Conservation (phyloP, 345 rosid genomes). For the Eucalyptus shirleyi region DNA sequence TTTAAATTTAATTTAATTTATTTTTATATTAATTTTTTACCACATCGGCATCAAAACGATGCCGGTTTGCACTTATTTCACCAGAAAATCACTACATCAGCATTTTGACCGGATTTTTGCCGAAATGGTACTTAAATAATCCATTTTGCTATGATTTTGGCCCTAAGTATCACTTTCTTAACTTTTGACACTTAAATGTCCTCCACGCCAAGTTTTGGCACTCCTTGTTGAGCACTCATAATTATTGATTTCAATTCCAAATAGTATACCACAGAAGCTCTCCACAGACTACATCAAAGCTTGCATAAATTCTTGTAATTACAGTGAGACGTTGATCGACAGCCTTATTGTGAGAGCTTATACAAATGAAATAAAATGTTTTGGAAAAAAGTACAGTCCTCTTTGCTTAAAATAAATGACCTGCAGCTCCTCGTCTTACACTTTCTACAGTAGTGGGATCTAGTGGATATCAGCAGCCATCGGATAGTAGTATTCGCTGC, state of each 20-base stretch:
- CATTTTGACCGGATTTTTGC: rapidly evolving
- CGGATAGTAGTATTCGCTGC: not conserved
- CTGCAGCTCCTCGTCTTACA: not conserved
- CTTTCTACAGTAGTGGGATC: not conserved
- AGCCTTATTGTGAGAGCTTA: not conserved
- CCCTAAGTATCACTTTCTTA: rapidly evolving
- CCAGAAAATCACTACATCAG: rapidly evolving
- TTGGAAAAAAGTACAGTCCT: not conserved
- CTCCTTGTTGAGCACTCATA: not conserved
- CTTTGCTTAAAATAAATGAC: not conserved
- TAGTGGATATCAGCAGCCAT: not conserved
- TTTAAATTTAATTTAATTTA: rapidly evolving
- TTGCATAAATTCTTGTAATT: not conserved
- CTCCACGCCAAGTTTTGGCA: no score
- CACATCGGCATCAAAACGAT: rapidly evolving
- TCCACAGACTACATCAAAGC: not conserved
- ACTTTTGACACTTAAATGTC: rapidly evolving
- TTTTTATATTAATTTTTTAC: no score
- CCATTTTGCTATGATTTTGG: rapidly evolving
- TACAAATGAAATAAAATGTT: not conserved
- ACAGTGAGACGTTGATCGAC: not conserved
- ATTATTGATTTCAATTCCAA: not conserved
- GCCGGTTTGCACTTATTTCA: rapidly evolving
- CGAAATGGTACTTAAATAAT: rapidly evolving
- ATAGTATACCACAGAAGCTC: not conserved